Conservation (phyloP, 2,329 filamentous ascomycete species). For the Epichloe sibirici region DNA sequence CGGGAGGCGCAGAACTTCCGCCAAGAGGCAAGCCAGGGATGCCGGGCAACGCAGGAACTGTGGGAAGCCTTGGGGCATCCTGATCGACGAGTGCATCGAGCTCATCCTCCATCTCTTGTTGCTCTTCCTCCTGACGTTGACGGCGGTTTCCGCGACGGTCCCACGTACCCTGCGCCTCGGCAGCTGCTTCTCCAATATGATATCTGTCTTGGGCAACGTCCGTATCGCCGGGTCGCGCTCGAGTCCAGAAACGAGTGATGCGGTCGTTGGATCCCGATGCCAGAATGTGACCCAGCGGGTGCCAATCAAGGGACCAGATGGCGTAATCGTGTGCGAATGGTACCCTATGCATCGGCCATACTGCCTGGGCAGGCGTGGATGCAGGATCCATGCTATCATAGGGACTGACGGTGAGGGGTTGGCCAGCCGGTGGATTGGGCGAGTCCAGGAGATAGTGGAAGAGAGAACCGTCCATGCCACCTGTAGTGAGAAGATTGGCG, state of each 20-base stretch:
- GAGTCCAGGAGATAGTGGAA: conserved; percentile 95
- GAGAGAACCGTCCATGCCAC: conserved; percentile 78
- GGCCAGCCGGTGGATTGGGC: conserved; percentile 69
- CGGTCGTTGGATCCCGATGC: conserved; percentile 94
- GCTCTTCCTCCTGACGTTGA: conserved; percentile 81
- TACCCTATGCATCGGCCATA: conserved; percentile 80
- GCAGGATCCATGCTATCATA: conserved; percentile 75
- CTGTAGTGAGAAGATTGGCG: conserved; percentile 76
- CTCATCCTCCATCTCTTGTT: conserved; percentile 87
- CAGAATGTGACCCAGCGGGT: conserved; percentile 88
- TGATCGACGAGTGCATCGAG: conserved; percentile 88
- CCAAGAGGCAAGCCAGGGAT: conserved; percentile 47
- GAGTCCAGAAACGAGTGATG: conserved; percentile 93
- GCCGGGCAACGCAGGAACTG: conserved; percentile 37
- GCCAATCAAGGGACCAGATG: conserved; percentile 97
- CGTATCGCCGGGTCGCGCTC: conserved; percentile 76
- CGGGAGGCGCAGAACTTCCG: conserved; percentile 23
- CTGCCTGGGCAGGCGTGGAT: conserved; percentile 74
- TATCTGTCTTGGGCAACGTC: conserved; percentile 81
- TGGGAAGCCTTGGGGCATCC: conserved; percentile 46
- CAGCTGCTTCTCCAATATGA: conserved; percentile 87
- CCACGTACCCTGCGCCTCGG: conserved; percentile 91
- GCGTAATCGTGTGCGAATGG: conserved; percentile 86
- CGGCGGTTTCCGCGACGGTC: conserved; percentile 66
- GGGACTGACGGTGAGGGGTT: conserved; percentile 59